A percentile compares a stretch with the other conserved stretches of the same genome.
phyloP scores from a whole-genome alignment of 31 red algal species.

The Asparagopsis taxiformis region DNA sequence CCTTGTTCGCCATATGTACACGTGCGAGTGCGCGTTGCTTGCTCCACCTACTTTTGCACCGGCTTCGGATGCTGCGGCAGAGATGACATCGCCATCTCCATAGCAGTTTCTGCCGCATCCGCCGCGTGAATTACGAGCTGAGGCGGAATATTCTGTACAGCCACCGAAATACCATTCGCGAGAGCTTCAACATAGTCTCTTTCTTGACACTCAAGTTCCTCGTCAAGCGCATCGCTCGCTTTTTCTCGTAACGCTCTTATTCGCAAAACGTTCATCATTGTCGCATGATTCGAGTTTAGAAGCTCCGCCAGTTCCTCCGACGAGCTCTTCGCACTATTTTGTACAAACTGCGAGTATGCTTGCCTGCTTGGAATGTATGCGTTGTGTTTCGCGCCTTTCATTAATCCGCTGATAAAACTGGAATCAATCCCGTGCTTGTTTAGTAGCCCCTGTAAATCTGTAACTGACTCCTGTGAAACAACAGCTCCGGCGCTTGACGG shows the following conservation, averaged over 20 bases:
- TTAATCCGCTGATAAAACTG: constrained; percentile 9
- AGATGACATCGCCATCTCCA: constrained; percentile 27
- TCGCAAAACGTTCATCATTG: constrained; percentile 65
- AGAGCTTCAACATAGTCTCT: constrained; percentile 48
- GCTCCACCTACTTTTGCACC: not conserved
- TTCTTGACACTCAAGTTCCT: constrained; percentile 57
- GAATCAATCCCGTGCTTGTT: constrained; percentile 27
- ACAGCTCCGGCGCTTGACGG: not conserved
- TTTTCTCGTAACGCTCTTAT: constrained; percentile 45
- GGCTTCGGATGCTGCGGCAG: not conserved
- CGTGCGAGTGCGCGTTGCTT: not conserved
- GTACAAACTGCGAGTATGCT: not conserved
- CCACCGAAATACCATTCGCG: constrained; percentile 31
- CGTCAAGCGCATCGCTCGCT: constrained; percentile 26
- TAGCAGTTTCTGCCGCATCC: constrained; percentile 31
- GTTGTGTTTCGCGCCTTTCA: not conserved
- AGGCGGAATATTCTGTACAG: constrained; percentile 37
- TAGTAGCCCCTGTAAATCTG: constrained; percentile 7
- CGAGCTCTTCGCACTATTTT: not conserved
- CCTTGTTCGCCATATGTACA: not conserved
- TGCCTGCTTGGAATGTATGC: not conserved
- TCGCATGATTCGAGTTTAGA: constrained; percentile 46
- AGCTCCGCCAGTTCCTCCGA: constrained; percentile 27
- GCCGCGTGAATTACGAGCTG: constrained; percentile 35
- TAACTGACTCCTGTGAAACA: not conserved